Evolutionary conservation across 164 flowering plant species (phyloP).

Genomic region (Taxillus chinensis): DNA sequence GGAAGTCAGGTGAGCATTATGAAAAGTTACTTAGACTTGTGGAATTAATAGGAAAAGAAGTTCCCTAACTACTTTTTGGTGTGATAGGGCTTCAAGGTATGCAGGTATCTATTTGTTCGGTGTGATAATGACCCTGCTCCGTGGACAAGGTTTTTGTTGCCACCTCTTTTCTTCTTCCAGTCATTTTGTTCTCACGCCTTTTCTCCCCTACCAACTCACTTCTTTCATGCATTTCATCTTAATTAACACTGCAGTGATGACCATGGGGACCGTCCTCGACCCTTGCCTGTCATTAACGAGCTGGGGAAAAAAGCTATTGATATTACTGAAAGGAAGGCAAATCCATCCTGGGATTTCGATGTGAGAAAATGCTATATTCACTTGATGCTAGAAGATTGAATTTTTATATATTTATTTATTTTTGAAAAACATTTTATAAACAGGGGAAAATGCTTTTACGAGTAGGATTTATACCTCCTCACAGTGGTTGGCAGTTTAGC

Average conservation of each 20-base stretch:
- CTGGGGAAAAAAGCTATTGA: constrained; percentile 44
- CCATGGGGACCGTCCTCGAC: constrained; percentile 78
- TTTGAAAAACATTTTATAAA: no score
- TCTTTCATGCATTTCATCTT: neutral
- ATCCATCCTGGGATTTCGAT: constrained; percentile 78
- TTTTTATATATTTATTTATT: no score
- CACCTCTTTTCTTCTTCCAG: neutral
- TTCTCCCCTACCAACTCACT: neutral
- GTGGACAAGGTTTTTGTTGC: constrained; percentile 64
- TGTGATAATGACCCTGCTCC: constrained; percentile 96
- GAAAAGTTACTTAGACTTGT: no score
- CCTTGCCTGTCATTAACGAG: constrained; percentile 56
- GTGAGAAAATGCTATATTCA: constrained; percentile 29
- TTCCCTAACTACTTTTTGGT: no score
- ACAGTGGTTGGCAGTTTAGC: no score
- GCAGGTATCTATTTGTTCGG: constrained; percentile 80
- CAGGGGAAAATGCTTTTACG: no score
- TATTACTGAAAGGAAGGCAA: constrained; percentile 46
- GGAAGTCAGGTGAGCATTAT: constrained; percentile 49
- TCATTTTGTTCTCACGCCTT: neutral
- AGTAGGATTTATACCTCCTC: no score
- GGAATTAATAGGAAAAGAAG: no score
- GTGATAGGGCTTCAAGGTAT: constrained; percentile 57
- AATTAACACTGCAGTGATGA: constrained; percentile 53
- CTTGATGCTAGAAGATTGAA: neutral